A percentile compares a stretch with the other conserved stretches of the same genome.
Evolutionary conservation across 1,284 basidiomycete genomes (phyloP).

Genomic region (Marasmius oreades): DNA sequence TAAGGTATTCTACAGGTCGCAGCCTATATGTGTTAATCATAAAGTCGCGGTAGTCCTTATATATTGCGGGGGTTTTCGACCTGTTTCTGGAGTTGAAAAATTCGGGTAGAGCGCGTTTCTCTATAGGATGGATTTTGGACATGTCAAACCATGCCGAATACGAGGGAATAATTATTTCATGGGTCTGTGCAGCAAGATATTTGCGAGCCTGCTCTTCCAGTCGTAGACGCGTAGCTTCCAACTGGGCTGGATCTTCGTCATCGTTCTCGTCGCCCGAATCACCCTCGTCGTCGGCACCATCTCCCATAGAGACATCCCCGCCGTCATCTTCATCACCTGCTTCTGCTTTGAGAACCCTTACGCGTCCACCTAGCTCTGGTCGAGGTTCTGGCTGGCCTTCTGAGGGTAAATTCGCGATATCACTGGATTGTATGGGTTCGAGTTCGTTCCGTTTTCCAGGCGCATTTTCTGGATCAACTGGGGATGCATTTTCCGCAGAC

Average conservation of each 20-base stretch:
- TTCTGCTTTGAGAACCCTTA: constrained; percentile 50
- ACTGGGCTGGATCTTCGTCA: constrained; percentile 76
- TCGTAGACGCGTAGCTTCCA: constrained; percentile 72
- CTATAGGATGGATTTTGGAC: constrained; percentile 89
- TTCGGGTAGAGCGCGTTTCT: constrained; percentile 91
- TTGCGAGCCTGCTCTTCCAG: constrained; percentile 87
- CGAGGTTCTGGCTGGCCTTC: constrained; percentile 39
- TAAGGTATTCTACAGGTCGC: constrained; percentile 93
- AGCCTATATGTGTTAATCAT: constrained; percentile 99
- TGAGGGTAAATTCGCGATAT: constrained; percentile 68
- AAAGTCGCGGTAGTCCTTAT: constrained; percentile 99
- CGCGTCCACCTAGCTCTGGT: constrained; percentile 46
- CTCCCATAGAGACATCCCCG: constrained; percentile 72
- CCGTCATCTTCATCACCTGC: constrained; percentile 61
- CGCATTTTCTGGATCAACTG: constrained; percentile 73
- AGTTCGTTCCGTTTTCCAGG: constrained; percentile 73
- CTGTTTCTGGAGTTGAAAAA: constrained; percentile 97
- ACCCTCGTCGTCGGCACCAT: constrained; percentile 64
- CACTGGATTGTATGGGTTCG: constrained; percentile 66
- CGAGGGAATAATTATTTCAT: constrained; percentile 95
- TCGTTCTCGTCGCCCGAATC: constrained; percentile 72
- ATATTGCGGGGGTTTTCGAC: constrained; percentile 94
- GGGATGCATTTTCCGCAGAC: constrained; percentile 55
- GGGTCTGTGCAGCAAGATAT: constrained; percentile 96
- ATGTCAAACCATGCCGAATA: constrained; percentile 99